These are phyloP conservation scores for Neoscytalidium dimidiatum DNA, from an alignment of 2,329 filamentous ascomycete species.

Conservation along the genomic window DNA sequence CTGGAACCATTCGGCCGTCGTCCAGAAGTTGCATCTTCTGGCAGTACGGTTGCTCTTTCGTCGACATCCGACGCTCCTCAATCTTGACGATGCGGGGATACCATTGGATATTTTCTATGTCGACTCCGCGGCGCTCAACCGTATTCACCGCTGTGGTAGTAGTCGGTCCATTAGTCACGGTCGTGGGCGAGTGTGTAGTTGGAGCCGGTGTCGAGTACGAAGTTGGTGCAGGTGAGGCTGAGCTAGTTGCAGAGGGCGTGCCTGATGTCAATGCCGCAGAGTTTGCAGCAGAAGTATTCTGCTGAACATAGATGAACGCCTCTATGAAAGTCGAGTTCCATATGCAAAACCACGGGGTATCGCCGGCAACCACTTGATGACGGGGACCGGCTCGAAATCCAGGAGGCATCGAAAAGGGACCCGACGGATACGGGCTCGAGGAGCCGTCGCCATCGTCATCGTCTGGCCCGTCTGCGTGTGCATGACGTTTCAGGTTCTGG, in stretches of 20 bases:
- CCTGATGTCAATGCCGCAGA: conserved; percentile 25
- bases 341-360: conserved; percentile 69
- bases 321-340: conserved; percentile 70
- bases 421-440: not conserved
- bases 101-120: conserved; percentile 21
- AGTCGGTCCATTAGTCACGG: conserved; percentile 23
- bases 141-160: not conserved
- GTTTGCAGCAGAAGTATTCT: conserved; percentile 47
- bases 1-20: conserved; percentile 45
- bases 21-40: conserved; percentile 63
- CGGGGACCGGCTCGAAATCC: conserved; percentile 34
- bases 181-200: conserved; percentile 12
- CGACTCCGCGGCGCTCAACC: conserved; percentile 9
- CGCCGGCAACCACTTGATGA: conserved; percentile 53
- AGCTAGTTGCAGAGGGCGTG: conserved; percentile 23
- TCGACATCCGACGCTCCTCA: conserved; percentile 60
- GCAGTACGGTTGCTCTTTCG: conserved; percentile 58
- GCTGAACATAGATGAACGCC: conserved; percentile 65
- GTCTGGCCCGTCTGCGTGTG: not conserved
- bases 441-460: not conserved
- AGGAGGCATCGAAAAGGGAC: not conserved
- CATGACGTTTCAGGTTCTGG: conserved; percentile 20
- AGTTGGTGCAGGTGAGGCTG: conserved; percentile 21
- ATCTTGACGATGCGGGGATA: conserved; percentile 66
- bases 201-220: not conserved